Base-by-base conservation (phyloP, 2,329 filamentous ascomycete genomes). In the Xylariaceae sp. region DNA sequence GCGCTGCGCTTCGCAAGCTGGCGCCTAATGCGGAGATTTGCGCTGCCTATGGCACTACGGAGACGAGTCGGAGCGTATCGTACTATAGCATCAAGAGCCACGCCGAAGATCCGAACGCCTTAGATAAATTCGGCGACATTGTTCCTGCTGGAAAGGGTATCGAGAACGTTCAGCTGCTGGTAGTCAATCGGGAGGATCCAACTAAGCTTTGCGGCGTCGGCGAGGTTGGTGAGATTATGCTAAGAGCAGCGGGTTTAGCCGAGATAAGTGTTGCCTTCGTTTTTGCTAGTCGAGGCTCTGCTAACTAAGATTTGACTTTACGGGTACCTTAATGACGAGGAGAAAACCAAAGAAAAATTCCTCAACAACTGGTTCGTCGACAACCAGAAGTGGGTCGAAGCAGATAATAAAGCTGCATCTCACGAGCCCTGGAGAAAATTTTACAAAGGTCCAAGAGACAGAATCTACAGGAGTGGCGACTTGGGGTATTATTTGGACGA, bases 71-170 rank as follows among this genome's bases (percentile, higher is more conserved):
- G 1, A 40, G 36, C 2, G 57, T 96, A 40, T 90, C 84, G 59
- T 97, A 89, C 73, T 96, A 84, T 67, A 83, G 93, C 63, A 83
- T 96, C 14, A 85, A 86, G 1, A 87, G 82, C 64, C 74, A 77
- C 28, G 80, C 76, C 11, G 78, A 84, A 54, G 81, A 91, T 49
- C 81, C 88, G 1, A 59, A 65, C 4, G 64, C 59, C 14, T 62
- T 81, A 2, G 75, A 80, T n/a, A 51, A 49, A 18, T 60, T 81
- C 2, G 67, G 65, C 12, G 88, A 96, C 60, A 86, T 87, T 19
- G 86, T 97, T 43, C 90, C 92, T 3, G 91, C 87, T 17, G 92
- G 92, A 11, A 81, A 79, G 66, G 92, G 93, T 18, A 97, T 97
- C 86, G 72, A 89, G 60, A 83, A 96, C 63, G 92, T 97, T 1